Evolutionary conservation across 805 yeast genomes (phyloP).

Genomic region (Myxozyma sirexii): DNA sequence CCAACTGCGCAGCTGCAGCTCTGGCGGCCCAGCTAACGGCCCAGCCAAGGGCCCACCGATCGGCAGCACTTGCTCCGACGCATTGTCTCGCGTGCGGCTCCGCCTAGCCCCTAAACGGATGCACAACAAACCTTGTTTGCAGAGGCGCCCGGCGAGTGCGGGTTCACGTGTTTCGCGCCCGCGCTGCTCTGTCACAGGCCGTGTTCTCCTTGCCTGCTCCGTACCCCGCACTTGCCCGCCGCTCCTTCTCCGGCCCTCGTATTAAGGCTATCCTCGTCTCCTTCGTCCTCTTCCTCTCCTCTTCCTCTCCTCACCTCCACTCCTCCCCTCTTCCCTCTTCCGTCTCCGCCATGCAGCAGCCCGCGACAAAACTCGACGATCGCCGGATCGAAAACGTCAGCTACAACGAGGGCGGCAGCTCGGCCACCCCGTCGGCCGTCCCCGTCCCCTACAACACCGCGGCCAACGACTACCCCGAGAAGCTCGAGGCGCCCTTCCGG

Average conservation of each 20-base stretch:
- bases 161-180: not conserved
- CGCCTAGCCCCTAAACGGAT: no score
- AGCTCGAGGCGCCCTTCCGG: constrained; percentile 1
- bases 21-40: no score
- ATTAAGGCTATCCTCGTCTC: not conserved
- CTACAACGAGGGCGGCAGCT: constrained; percentile 3
- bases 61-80: no score
- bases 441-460: not conserved
- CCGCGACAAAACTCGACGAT: not conserved
- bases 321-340: no score
- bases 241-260: not conserved
- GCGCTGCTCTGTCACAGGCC: not conserved
- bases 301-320: not conserved
- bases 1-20: no score
- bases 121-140: no score
- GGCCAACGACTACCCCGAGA: not conserved
- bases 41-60: no score
- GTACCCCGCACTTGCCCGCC: constrained; percentile 5
- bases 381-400: constrained; percentile 5
- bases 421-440: constrained; percentile 8
- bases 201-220: not conserved
- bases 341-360: not conserved
- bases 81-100: no score
- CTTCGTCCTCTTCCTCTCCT: not conserved
- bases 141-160: no score